A percentile compares a stretch with the other conserved stretches of the same genome.
phyloP scores from a whole-genome alignment of 306 rosid genomes.

The Trifolium repens region DNA sequence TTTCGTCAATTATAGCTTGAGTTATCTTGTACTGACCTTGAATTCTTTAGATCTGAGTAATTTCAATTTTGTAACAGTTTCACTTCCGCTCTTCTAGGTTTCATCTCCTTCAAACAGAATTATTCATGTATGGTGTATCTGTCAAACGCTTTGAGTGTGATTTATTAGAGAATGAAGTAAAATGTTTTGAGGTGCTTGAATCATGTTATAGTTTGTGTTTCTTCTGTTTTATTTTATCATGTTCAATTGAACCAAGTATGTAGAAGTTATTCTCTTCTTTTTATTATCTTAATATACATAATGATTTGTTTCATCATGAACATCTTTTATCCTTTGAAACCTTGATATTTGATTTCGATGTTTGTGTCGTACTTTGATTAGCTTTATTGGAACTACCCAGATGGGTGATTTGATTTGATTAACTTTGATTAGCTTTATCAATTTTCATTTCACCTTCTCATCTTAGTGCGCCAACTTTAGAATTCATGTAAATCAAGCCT shows the following conservation, averaged over 20 bases:
- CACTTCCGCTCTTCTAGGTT: not conserved
- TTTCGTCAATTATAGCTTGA: conserved; percentile 9
- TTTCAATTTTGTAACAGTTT: conserved; percentile 14
- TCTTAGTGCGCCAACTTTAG: not conserved
- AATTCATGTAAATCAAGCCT: not conserved
- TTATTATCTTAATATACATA: not conserved
- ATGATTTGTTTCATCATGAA: not conserved
- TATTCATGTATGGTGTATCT: conserved; percentile 8
- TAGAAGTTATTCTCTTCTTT: not conserved
- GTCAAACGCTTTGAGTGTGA: conserved; percentile 16
- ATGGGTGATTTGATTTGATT: not conserved
- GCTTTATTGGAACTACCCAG: not conserved
- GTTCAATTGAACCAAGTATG: not conserved
- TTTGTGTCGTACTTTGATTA: not conserved
- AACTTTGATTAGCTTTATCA: not conserved
- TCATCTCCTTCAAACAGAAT: conserved; percentile 25
- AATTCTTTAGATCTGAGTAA: conserved; percentile 17
- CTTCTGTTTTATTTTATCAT: not conserved
- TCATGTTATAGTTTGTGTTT: not conserved
- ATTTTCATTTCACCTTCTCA: not conserved
- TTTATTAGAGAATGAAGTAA: not conserved
- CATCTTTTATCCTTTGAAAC: not conserved
- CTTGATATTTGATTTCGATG: not conserved
- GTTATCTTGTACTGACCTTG: conserved; percentile 20
- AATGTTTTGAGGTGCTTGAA: not conserved